Percentiles rank a stretch among this genome's conserved stretches.
Evolutionary conservation across 768 basidiomycete species (phyloP).

Genomic region (Xanthoconium stramineum): DNA sequence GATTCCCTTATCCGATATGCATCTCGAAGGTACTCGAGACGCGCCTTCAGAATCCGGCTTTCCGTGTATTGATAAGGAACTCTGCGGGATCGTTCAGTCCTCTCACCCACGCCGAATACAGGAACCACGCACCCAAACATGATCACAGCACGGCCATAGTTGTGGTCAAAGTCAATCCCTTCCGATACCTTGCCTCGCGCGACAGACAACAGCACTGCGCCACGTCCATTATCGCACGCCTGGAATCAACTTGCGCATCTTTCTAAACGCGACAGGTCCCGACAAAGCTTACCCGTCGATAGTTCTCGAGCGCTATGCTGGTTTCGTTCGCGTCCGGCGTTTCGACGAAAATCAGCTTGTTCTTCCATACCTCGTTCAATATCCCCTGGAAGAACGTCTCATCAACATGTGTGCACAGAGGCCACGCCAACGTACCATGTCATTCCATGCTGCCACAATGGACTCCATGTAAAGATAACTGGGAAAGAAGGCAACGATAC

Average conservation of each 20-base stretch:
- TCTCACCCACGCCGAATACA: not conserved
- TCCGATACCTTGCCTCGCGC: slow-evolving; percentile 99
- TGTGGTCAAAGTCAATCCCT: slow-evolving; percentile 99
- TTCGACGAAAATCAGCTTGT: slow-evolving; percentile 98
- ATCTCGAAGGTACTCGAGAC: slow-evolving; percentile 96
- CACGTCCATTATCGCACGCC: slow-evolving; percentile 99
- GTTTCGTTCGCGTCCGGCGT: slow-evolving; percentile 99
- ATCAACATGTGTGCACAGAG: not conserved
- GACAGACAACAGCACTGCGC: slow-evolving; percentile 93
- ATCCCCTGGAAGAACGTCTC: slow-evolving; percentile 65
- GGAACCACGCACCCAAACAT: slow-evolving; percentile 84
- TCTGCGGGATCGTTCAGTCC: slow-evolving; percentile 36
- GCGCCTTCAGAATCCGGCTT: slow-evolving; percentile 93
- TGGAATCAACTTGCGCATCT: slow-evolving; percentile 26
- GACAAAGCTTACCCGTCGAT: slow-evolving; percentile 69
- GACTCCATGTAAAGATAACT: slow-evolving; percentile 99
- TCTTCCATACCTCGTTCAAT: slow-evolving; percentile 98
- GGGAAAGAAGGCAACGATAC: slow-evolving; percentile 98
- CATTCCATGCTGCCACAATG: slow-evolving; percentile 99
- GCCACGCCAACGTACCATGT: slow-evolving; percentile 71
- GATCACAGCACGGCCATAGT: slow-evolving; percentile 97
- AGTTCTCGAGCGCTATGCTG: slow-evolving; percentile 96
- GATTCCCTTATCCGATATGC: slow-evolving; percentile 97
- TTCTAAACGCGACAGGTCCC: not conserved
- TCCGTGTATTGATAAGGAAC: slow-evolving; percentile 99